Conservation (phyloP, 345 rosid genomes). For the Eucalyptus regnans region DNA sequence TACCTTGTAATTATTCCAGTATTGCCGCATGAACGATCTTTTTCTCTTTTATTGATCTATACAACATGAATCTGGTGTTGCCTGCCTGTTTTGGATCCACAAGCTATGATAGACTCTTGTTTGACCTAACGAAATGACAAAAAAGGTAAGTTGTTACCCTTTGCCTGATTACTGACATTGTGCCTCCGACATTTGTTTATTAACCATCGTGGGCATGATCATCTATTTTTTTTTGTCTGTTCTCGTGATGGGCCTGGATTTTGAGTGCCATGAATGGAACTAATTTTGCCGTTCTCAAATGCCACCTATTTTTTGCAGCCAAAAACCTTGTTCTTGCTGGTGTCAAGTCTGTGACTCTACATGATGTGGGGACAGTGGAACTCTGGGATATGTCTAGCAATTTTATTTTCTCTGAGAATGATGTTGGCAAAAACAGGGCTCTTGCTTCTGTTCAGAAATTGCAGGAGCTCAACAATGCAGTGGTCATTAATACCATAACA, state of each 20-base stretch:
- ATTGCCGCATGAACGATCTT: background rate
- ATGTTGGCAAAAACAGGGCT: conserved; percentile 87
- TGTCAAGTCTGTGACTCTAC: conserved; percentile 94
- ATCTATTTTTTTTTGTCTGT: background rate
- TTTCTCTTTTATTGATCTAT: background rate
- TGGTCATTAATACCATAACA: conserved; percentile 59
- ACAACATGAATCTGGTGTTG: background rate
- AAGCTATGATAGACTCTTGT: background rate
- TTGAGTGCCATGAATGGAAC: background rate
- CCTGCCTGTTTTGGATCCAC: background rate
- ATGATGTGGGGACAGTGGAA: conserved; percentile 76
- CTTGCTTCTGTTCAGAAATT: conserved; percentile 89
- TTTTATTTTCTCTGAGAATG: conserved; percentile 75
- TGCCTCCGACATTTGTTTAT: background rate
- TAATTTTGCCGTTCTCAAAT: background rate
- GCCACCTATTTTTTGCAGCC: conserved; percentile 33
- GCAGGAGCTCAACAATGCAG: conserved; percentile 95
- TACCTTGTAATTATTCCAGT: background rate
- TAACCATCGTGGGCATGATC: background rate
- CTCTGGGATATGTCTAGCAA: conserved; percentile 91
- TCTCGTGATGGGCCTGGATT: background rate
- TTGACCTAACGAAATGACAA: background rate
- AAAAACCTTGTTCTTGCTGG: conserved; percentile 97
- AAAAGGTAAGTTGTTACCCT: background rate
- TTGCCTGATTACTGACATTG: background rate